These are phyloP conservation scores for Saturnispora besseyi DNA, from an alignment of 805 yeast genomes.

Conservation along the genomic window DNA sequence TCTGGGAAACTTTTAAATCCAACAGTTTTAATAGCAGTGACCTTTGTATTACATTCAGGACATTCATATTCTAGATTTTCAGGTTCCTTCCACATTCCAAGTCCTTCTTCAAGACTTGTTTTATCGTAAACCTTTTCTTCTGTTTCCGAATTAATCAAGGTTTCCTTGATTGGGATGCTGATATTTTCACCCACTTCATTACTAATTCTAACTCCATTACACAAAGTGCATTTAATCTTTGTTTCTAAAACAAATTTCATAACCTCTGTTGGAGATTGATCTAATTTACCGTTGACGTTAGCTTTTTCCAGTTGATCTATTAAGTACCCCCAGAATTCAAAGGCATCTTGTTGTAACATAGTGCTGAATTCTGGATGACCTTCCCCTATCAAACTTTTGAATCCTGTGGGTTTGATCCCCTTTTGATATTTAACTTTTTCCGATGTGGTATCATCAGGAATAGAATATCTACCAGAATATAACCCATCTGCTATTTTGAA, in stretches of 20 bases:
- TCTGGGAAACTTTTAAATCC: slow-evolving; percentile 60
- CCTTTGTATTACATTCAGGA: slow-evolving; percentile 37
- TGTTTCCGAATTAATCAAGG: slow-evolving; percentile 30
- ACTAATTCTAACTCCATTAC: slow-evolving; percentile 52
- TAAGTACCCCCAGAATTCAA: slow-evolving; percentile 72
- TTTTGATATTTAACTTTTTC: slow-evolving; percentile 47
- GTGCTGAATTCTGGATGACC: slow-evolving; percentile 77
- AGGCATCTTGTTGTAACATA: slow-evolving; percentile 90
- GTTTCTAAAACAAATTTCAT: slow-evolving; percentile 61
- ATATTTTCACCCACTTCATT: slow-evolving; percentile 53
- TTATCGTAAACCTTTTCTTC: slow-evolving; percentile 41
- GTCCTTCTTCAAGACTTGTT: slow-evolving; percentile 41
- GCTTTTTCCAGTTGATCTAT: slow-evolving; percentile 50
- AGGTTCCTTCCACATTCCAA: slow-evolving; percentile 35
- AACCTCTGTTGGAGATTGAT: slow-evolving; percentile 37
- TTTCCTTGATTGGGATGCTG: slow-evolving; percentile 47
- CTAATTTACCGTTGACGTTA: slow-evolving; percentile 26
- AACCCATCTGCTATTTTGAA: slow-evolving; percentile 75
- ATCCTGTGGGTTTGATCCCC: slow-evolving; percentile 70
- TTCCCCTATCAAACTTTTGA: slow-evolving; percentile 69
- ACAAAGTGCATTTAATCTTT: slow-evolving; percentile 48
- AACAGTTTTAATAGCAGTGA: slow-evolving; percentile 33
- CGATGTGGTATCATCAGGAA: slow-evolving; percentile 38
- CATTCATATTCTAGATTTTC: slow-evolving; percentile 62
- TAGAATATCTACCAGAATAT: slow-evolving; percentile 61